A percentile compares a stretch with the other conserved stretches of the same genome.
Evolutionary conservation across 2,329 filamentous ascomycete species (phyloP).

Genomic region (Ascochyta viciae-villosae): DNA sequence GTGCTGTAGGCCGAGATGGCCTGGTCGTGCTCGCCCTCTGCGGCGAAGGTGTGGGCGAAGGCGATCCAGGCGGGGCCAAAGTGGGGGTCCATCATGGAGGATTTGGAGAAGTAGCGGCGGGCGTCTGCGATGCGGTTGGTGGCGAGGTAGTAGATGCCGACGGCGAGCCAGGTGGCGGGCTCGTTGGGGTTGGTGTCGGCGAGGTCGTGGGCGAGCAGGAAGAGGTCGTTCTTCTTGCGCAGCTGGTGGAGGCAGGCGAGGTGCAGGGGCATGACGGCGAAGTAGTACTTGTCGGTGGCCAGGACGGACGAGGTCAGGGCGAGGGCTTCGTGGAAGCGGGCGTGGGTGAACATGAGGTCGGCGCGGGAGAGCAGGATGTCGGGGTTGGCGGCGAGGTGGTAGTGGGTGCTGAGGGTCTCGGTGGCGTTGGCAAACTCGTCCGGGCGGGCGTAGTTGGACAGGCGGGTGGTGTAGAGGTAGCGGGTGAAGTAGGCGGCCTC

Average conservation of each 20-base stretch:
- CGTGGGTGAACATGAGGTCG: constrained; percentile 92
- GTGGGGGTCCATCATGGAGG: constrained; percentile 96
- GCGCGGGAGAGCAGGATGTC: constrained; percentile 90
- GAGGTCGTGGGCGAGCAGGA: constrained; percentile 89
- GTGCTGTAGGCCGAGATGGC: constrained; percentile 98
- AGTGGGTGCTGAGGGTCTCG: constrained; percentile 91
- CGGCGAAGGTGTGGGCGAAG: constrained; percentile 97
- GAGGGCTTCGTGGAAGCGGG: constrained; percentile 87
- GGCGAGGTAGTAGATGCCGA: constrained; percentile 92
- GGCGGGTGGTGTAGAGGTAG: constrained; percentile 92
- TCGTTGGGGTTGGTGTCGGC: constrained; percentile 91
- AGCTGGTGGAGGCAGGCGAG: constrained; percentile 91
- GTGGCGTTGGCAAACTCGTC: constrained; percentile 82
- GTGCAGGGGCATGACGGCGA: constrained; percentile 86
- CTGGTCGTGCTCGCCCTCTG: constrained; percentile 97
- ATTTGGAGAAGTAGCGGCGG: constrained; percentile 94
- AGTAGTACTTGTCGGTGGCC: constrained; percentile 85
- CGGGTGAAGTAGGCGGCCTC: constrained; percentile 93
- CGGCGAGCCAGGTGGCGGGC: constrained; percentile 90
- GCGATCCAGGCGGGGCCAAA: constrained; percentile 98
- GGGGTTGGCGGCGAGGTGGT: constrained; percentile 83
- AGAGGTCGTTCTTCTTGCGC: constrained; percentile 83
- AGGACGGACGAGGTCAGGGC: constrained; percentile 84
- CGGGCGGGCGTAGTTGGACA: constrained; percentile 94
- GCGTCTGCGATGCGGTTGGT: constrained; percentile 92